Base-by-base conservation (phyloP, 2,329 filamentous ascomycete genomes). In the Xenosphaeropsis pyriputrescens region DNA sequence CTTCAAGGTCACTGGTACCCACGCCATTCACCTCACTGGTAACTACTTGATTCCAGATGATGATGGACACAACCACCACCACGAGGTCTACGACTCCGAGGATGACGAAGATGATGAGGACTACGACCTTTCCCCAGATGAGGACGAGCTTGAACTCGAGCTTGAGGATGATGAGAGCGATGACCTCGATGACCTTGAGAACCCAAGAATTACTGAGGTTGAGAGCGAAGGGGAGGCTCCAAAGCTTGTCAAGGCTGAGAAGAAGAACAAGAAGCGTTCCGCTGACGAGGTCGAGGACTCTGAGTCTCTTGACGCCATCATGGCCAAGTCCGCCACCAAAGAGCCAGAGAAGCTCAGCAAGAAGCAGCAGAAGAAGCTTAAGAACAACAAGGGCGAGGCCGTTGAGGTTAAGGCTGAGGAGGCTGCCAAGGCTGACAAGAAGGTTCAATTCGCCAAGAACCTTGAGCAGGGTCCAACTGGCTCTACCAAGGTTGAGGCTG, bases 381-480 rank as follows among this genome's bases (percentile, higher is more conserved):
- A 93, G 78, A 95, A 94, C 72, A 96, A 96, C 71, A 85, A 93
- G 59, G 91, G 89, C 49, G 82, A 95, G 57, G 79, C 91, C 42
- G 75, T 81, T 42, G 61, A 60, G 44, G 65, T 67, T 48, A 60
- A 63, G 17, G 45, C 54, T 32, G 48, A 57, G 43, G 75, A 75
- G 47, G 47, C 50, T 15, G 61, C 59, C 46, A 77, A 78, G 69
- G 65, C 68, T 40, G 81, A 83, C 61, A 95, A 95, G 76, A 96
- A 95, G 70, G 91, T 98, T 43, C 85, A 94, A 62, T 98, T 98
- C 59, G 89, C 91, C 57, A 95, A 96, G 74, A 88, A 96, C 62
- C 85, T 98, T 45, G 91, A 96, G 70, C 86, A 93, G 63, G 91
- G 91, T 42, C 91, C 91, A 45, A 93, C 86, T 32, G 77, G 79